A percentile compares a stretch with the other conserved stretches of the same genome.
Conservation (phyloP, 805 yeast species). For the Candida morakotiae region DNA sequence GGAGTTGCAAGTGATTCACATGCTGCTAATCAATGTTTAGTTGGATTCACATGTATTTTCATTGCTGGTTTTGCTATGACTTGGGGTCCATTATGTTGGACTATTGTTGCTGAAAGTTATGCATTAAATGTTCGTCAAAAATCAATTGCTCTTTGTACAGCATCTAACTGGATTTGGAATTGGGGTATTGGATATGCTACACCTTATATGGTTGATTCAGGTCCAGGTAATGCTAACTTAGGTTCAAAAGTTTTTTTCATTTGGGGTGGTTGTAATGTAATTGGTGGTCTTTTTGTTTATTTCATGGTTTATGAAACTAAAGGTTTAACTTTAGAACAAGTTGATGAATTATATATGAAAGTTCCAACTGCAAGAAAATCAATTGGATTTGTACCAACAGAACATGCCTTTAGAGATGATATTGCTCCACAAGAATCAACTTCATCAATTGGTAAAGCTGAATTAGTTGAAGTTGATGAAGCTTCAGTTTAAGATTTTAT, state of each 20-base stretch:
- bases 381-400: constrained; percentile 25
- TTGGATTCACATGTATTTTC: constrained; percentile 36
- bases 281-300: constrained; percentile 31
- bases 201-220: constrained; percentile 38
- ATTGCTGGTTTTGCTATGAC: constrained; percentile 40
- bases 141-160: constrained; percentile 37
- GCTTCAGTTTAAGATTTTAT: constrained; percentile 6
- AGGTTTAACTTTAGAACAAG: constrained; percentile 39
- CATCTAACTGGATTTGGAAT: constrained; percentile 41
- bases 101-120: constrained; percentile 33
- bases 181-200: constrained; percentile 40
- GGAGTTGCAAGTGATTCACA: constrained; percentile 35
- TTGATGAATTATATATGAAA: constrained; percentile 35
- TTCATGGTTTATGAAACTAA: constrained; percentile 36
- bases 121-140: constrained; percentile 37
- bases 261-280: constrained; percentile 39
- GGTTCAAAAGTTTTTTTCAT: constrained; percentile 39
- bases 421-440: constrained; percentile 10
- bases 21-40: constrained; percentile 28
- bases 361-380: constrained; percentile 34
- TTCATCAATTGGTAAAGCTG: constrained; percentile 17
- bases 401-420: constrained; percentile 31
- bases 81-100: constrained; percentile 41
- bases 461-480: constrained; percentile 8
- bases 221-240: constrained; percentile 36